Conservation (phyloP, 768 basidiomycete species). For the Macrolepiota dolichaula region DNA sequence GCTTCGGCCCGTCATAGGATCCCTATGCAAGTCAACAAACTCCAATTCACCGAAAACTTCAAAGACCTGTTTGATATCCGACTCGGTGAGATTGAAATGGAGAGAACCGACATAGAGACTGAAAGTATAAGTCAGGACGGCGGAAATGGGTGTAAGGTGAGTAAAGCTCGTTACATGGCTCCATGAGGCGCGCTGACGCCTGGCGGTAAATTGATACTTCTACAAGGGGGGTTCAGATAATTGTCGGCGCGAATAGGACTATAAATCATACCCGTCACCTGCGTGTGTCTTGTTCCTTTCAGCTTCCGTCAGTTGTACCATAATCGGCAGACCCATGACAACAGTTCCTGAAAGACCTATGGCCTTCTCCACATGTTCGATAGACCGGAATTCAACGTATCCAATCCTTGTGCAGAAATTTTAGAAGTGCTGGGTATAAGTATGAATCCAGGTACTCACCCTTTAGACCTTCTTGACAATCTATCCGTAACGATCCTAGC, state of each 20-base stretch:
- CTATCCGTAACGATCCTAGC: conserved; percentile 95
- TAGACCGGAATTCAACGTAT: conserved; percentile 92
- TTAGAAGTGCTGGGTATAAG: neutral
- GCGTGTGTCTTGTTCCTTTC: conserved; percentile 90
- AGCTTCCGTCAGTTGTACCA: conserved; percentile 95
- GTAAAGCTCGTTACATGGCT: conserved; percentile 71
- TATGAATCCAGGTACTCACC: conserved; percentile 47
- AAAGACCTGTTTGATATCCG: conserved; percentile 98
- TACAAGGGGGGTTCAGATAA: conserved; percentile 23
- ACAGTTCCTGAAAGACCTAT: conserved; percentile 88
- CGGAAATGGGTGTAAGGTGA: neutral
- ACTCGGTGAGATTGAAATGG: conserved; percentile 94
- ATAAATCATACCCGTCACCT: conserved; percentile 70
- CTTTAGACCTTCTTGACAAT: conserved; percentile 94
- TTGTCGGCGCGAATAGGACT: neutral
- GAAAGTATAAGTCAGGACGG: conserved; percentile 1
- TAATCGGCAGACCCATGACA: conserved; percentile 97
- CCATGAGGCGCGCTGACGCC: conserved; percentile 80
- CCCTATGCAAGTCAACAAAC: conserved; percentile 96
- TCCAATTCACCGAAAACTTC: conserved; percentile 98
- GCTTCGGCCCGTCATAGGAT: conserved; percentile 91
- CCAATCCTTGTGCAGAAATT: conserved; percentile 65
- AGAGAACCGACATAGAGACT: conserved; percentile 97
- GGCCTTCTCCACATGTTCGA: conserved; percentile 91
- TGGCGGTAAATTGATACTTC: conserved; percentile 79